phyloP scores from a whole-genome alignment of 257 asterid genomes.

The Ballota nigra region DNA sequence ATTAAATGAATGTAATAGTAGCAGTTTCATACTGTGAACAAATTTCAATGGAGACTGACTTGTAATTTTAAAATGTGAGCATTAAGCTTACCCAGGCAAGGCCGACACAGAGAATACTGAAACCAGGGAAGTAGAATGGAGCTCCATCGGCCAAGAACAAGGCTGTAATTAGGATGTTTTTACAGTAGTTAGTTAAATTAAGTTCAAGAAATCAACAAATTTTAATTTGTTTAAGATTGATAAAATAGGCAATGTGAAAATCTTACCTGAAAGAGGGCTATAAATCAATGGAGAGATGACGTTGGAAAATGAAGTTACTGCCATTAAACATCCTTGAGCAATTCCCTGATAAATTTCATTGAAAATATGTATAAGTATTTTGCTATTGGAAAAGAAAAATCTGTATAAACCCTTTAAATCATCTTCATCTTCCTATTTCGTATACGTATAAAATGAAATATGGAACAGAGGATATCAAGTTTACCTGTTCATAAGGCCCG shows the following conservation, averaged over 20 bases:
- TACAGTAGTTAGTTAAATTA: background rate
- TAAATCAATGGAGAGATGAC: constrained; percentile 68
- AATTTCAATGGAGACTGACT: no score
- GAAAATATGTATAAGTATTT: background rate
- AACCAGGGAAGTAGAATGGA: constrained; percentile 86
- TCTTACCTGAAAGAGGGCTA: constrained; percentile 79
- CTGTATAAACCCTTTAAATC: no score
- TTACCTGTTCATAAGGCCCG: constrained; percentile 72
- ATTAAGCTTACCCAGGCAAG: constrained; percentile 59
- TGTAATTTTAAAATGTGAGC: background rate
- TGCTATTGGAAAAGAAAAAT: background rate
- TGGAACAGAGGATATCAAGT: background rate
- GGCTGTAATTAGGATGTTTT: constrained; percentile 38
- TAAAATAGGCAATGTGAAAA: no score
- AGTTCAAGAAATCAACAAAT: background rate
- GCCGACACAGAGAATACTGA: constrained; percentile 73
- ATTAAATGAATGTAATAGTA: no score
- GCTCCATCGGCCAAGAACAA: constrained; percentile 64
- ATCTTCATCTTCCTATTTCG: no score
- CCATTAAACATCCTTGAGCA: constrained; percentile 56
- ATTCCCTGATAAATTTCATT: constrained; percentile 32
- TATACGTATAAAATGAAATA: no score
- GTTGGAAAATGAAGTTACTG: constrained; percentile 61
- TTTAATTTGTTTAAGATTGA: no score
- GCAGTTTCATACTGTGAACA: no score